These are phyloP conservation scores for Talaromyces liani DNA, from an alignment of 495 filamentous ascomycete species.

Conservation along the genomic window DNA sequence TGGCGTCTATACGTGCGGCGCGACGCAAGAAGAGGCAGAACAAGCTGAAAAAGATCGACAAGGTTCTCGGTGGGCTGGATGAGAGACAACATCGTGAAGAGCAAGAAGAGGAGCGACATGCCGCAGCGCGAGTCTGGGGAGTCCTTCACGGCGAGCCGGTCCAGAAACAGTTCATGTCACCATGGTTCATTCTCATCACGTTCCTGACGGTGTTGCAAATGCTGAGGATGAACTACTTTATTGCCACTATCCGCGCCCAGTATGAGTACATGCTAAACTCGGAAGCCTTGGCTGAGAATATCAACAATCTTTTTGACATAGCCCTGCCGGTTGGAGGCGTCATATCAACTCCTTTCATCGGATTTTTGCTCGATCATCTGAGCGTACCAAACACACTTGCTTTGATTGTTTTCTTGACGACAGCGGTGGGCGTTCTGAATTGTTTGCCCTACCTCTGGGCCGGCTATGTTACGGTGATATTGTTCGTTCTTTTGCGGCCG, in stretches of 20 bases:
- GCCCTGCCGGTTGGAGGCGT: slow-evolving; percentile 83
- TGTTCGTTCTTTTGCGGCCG: slow-evolving; percentile 58
- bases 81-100: slow-evolving; percentile 42
- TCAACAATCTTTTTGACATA: slow-evolving; percentile 85
- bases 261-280: slow-evolving; percentile 68
- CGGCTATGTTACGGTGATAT: slow-evolving; percentile 65
- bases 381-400: slow-evolving; percentile 62
- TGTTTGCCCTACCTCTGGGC: slow-evolving; percentile 63
- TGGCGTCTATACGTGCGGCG: slow-evolving; percentile 46
- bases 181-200: slow-evolving; percentile 84
- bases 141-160: slow-evolving; percentile 72
- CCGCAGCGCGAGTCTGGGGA: slow-evolving; percentile 60
- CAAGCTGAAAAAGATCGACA: slow-evolving; percentile 59
- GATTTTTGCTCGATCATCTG: slow-evolving; percentile 63
- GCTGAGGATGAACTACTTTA: slow-evolving; percentile 98
- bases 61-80: slow-evolving; percentile 54
- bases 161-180: slow-evolving; percentile 63
- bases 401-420: slow-evolving; percentile 62
- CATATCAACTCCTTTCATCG: slow-evolving; percentile 79
- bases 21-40: slow-evolving; percentile 53
- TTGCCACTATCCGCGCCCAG: slow-evolving; percentile 81
- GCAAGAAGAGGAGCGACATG: slow-evolving; percentile 45
- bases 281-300: slow-evolving; percentile 45
- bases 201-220: slow-evolving; percentile 88
- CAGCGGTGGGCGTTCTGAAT: slow-evolving; percentile 70